Evolutionary conservation across 2,329 filamentous ascomycete species (phyloP).

Genomic region (Botryotinia globosa): DNA sequence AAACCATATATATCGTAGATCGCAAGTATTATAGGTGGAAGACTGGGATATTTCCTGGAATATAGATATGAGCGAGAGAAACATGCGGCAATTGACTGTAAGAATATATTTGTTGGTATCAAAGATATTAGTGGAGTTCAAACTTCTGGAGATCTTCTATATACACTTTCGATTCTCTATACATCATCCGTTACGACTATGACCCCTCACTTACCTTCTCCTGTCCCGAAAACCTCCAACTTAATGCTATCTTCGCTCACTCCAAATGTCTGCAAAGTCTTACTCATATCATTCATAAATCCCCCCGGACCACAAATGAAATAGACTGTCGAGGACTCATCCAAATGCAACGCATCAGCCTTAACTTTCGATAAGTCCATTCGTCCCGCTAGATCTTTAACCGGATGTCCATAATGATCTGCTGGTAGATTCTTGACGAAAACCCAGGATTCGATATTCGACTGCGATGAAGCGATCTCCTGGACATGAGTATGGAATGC

Average conservation of each 20-base stretch:
- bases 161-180: neutral
- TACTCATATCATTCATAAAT: slow-evolving; percentile 14
- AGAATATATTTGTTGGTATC: neutral
- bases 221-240: slow-evolving; percentile 12
- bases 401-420: neutral
- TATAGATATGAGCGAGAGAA: neutral
- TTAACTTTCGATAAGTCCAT: slow-evolving; percentile 8
- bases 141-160: neutral
- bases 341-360: neutral
- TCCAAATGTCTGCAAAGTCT: neutral
- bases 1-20: neutral
- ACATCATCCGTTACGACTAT: no score
- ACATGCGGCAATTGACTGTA: neutral
- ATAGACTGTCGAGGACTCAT: neutral
- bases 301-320: slow-evolving; percentile 16
- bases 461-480: neutral
- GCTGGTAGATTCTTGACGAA: slow-evolving; percentile 6
- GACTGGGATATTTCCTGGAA: neutral
- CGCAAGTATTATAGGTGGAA: neutral
- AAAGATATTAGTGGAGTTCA: neutral
- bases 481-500: slow-evolving; percentile 55
- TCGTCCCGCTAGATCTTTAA: neutral
- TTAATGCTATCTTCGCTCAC: neutral
- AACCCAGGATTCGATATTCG: neutral
- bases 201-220: neutral